Conservation (phyloP, 352 stramenopile species). For the Phytophthora pisi region DNA sequence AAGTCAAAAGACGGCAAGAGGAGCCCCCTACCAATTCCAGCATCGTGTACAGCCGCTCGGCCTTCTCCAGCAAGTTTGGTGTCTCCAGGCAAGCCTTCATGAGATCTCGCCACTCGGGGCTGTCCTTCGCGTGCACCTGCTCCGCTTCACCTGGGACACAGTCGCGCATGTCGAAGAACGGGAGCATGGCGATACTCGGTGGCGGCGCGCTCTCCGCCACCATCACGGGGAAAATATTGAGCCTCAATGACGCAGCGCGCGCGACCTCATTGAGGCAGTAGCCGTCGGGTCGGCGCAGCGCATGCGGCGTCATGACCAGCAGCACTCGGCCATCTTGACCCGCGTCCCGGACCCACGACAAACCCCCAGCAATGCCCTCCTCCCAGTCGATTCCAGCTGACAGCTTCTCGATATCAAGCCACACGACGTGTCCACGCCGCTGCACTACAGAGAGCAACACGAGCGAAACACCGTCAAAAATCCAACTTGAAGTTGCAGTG, state of each 20-base stretch:
- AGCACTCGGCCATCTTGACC: constrained; percentile 73
- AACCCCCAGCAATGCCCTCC: constrained; percentile 63
- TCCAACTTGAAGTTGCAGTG: background rate
- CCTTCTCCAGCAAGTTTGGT: constrained; percentile 49
- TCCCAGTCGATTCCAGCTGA: constrained; percentile 80
- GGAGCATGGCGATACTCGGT: constrained; percentile 71
- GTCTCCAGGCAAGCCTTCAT: constrained; percentile 50
- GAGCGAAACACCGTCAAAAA: constrained; percentile 9
- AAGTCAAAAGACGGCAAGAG: background rate
- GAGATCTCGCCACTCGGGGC: constrained; percentile 46
- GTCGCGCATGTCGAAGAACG: constrained; percentile 77
- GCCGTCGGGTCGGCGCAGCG: constrained; percentile 68
- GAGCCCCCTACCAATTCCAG: constrained; percentile 57
- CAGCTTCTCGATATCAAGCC: constrained; percentile 75
- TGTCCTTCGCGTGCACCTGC: constrained; percentile 36
- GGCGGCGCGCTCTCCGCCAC: constrained; percentile 70
- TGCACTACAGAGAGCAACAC: constrained; percentile 46
- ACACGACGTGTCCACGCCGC: constrained; percentile 63
- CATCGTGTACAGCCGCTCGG: constrained; percentile 57
- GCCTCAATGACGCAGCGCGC: constrained; percentile 55
- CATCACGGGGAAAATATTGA: constrained; percentile 78
- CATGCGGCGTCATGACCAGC: constrained; percentile 82
- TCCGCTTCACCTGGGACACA: constrained; percentile 50
- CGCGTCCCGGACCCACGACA: constrained; percentile 75
- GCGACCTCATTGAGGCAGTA: constrained; percentile 86